Base-by-base conservation (phyloP, 1,284 basidiomycete species). In the Trametes versicolor region DNA sequence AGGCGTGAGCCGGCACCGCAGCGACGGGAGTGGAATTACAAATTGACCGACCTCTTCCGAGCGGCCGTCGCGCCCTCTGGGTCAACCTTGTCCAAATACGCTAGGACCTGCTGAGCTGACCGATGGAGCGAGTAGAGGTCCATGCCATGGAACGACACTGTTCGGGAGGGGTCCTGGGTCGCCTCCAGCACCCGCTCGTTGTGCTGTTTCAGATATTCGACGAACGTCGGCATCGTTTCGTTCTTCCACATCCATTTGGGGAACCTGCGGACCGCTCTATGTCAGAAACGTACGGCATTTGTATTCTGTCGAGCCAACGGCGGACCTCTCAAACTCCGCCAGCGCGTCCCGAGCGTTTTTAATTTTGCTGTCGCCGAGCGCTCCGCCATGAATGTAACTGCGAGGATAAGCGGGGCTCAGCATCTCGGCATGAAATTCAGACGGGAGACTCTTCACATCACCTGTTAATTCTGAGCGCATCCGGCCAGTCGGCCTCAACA, bases 241-340 rank as follows among this genome's bases (percentile, higher is more conserved):
- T 77, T 77, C 66, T 74, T 74, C 74, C 74, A 75, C 74, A 76
- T 74, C 75, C 74, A 77, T 45, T 72, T 75, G 13, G 73, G 74
- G 59, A 74, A 76, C 29, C 73, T 73, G 36, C 21, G 1, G 25
- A 15, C 27, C 25, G 13, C 37, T 19, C 23, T 17, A 48, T 39
- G 48, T 48, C 29, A 50, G 25, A 43, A 6, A 13, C 43, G 21
- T 23, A 58, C 34, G 60, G 15, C 55, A 53, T 45, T 17, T 23
- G 41, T 25, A 43, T 27, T n/a, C 23, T 36, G 41, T 51, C 27
- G 17, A 39, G 3, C 32, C 29, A 4, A 8, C 51, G 27, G 47
- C 66, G 52, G 50, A 70, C 72, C 73, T 65, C 62, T 73, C 63
- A 52, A 74, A 73, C 51, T 70, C 72, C 13, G 60, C 55, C 19